Conservation (phyloP, 1,139 yeast genomes). For the Starmera stellimalicola region DNA sequence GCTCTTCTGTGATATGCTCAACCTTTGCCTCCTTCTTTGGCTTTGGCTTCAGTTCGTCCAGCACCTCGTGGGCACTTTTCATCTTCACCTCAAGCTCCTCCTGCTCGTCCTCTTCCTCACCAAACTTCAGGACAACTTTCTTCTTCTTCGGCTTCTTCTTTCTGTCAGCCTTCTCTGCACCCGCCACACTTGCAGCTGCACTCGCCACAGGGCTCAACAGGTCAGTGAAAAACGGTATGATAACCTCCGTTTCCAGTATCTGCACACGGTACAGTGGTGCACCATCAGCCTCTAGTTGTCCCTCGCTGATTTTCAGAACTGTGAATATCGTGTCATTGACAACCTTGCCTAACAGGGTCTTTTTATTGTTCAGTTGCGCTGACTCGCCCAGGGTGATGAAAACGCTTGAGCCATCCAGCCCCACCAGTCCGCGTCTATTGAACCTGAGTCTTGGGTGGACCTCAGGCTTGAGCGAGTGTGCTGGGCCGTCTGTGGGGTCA, state of each 20-base stretch:
- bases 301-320: conserved; percentile 41
- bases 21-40: conserved; percentile 7
- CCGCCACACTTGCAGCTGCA: neutral
- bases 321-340: conserved; percentile 51
- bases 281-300: conserved; percentile 34
- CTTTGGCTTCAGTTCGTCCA: conserved; percentile 21
- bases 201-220: conserved; percentile 16
- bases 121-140: conserved; percentile 21
- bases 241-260: conserved; percentile 32
- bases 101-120: conserved; percentile 22
- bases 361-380: conserved; percentile 35
- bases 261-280: conserved; percentile 44
- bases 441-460: conserved; percentile 46
- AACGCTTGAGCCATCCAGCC: conserved; percentile 32
- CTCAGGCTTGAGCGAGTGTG: conserved; percentile 33
- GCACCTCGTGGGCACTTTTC: conserved; percentile 42
- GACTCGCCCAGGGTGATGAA: conserved; percentile 43
- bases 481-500: conserved; percentile 23
- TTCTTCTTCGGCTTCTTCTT: conserved; percentile 14
- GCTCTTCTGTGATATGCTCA: conserved; percentile 5
- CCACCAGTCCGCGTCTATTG: conserved; percentile 47
- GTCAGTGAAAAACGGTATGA: conserved; percentile 43
- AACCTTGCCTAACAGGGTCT: conserved; percentile 55
- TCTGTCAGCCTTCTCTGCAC: conserved; percentile 5
- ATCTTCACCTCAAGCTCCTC: conserved; percentile 27